Conservation (phyloP, 208 protist genomes). For the Wallacemonas rigidus region DNA sequence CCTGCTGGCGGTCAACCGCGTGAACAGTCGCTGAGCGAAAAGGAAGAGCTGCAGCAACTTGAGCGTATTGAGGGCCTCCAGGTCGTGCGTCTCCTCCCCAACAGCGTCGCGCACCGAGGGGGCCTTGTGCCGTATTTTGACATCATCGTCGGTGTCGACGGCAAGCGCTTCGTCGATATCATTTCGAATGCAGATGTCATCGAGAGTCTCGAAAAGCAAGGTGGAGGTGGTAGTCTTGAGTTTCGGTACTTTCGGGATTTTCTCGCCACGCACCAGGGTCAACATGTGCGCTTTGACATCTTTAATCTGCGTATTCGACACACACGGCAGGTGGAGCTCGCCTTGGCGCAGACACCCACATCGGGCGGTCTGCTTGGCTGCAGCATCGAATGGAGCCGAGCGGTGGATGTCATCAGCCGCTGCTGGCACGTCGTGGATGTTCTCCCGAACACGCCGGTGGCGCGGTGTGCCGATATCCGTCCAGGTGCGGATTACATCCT, state of each 20-base stretch:
- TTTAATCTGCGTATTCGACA: constrained; percentile 64
- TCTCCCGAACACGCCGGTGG: constrained; percentile 52
- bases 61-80: constrained; percentile 73
- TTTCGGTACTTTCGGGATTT: constrained; percentile 63
- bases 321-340: constrained; percentile 61
- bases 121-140: constrained; percentile 90
- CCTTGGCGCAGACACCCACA: constrained; percentile 37
- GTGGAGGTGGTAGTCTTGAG: constrained; percentile 14
- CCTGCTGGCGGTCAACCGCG: constrained; percentile 5
- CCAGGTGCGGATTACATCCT: constrained; percentile 80
- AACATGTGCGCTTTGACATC: constrained; percentile 56
- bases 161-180: constrained; percentile 25
- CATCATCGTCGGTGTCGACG: constrained; percentile 77
- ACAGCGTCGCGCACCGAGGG: constrained; percentile 72
- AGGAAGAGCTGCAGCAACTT: constrained; percentile 7
- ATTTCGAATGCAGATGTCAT: constrained; percentile 9
- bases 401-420: constrained; percentile 26
- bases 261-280: constrained; percentile 41
- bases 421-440: constrained; percentile 78
- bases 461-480: constrained; percentile 39
- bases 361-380: constrained; percentile 78
- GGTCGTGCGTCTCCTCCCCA: constrained; percentile 66
- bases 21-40: neutral
- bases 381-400: constrained; percentile 75
- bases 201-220: neutral